phyloP scores from a whole-genome alignment of 2,329 filamentous ascomycete species.

The Colletotrichum sp. region DNA sequence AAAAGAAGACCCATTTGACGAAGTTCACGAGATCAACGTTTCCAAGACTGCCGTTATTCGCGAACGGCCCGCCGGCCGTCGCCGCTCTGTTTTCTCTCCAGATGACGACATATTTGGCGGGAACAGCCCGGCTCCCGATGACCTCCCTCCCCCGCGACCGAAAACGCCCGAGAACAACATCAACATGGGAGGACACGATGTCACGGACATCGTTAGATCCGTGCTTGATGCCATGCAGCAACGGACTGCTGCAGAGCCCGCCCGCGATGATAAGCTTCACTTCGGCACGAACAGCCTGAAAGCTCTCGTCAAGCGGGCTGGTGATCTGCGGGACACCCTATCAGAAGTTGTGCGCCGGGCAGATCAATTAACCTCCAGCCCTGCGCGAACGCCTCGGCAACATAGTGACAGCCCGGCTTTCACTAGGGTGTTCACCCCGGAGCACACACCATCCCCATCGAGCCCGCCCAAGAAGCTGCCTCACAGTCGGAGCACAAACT shows the following conservation, averaged over 20 bases:
- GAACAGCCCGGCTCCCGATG: slow-evolving; percentile 49
- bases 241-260: slow-evolving; percentile 48
- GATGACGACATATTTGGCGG: slow-evolving; percentile 72
- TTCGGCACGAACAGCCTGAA: slow-evolving; percentile 75
- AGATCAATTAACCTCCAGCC: slow-evolving; percentile 64
- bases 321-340: slow-evolving; percentile 62
- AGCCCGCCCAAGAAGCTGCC: slow-evolving; percentile 57
- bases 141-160: slow-evolving; percentile 41
- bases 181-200: slow-evolving; percentile 37
- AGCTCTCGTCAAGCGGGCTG: slow-evolving; percentile 67
- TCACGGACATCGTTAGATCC: slow-evolving; percentile 60
- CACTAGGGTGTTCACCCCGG: slow-evolving; percentile 62
- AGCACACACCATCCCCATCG: slow-evolving; percentile 58
- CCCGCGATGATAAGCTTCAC: slow-evolving; percentile 60
- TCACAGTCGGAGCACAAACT: slow-evolving; percentile 60
- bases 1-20: slow-evolving; percentile 47
- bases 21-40: slow-evolving; percentile 44
- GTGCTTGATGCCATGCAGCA: slow-evolving; percentile 71
- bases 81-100: slow-evolving; percentile 68
- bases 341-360: slow-evolving; percentile 65
- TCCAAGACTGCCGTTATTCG: slow-evolving; percentile 59
- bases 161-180: slow-evolving; percentile 44
- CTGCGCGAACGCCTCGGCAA: slow-evolving; percentile 54
- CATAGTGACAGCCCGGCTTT: slow-evolving; percentile 68
- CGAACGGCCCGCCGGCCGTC: slow-evolving; percentile 56